These are phyloP conservation scores for Mycena filopes DNA, from an alignment of 768 basidiomycete genomes.

Conservation along the genomic window DNA sequence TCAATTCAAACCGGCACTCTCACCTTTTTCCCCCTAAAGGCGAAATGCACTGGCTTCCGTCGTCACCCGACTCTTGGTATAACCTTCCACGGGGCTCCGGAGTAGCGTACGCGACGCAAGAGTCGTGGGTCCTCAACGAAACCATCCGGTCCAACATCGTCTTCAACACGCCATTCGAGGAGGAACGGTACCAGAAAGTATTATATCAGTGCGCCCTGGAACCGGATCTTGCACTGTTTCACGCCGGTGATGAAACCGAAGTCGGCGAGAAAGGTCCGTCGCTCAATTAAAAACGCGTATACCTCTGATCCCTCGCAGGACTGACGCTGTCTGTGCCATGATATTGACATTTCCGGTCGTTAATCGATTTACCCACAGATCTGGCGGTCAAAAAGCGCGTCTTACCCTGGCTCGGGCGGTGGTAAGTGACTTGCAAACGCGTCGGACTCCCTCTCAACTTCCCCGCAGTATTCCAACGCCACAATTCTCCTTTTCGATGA, in stretches of 20 bases:
- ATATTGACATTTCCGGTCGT: too few species aligned
- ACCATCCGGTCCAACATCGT: constrained; percentile 85
- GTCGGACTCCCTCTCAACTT: constrained; percentile 47
- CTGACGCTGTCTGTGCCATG: constrained; percentile 3
- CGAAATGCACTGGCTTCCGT: constrained; percentile 74
- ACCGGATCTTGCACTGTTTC: constrained; percentile 73
- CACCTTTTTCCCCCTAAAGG: constrained; percentile 47
- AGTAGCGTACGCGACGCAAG: constrained; percentile 85
- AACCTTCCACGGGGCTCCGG: constrained; percentile 75
- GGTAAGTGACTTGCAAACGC: not conserved
- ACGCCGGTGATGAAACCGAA: constrained; percentile 69
- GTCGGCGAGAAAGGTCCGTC: constrained; percentile 71
- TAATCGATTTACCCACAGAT: too few species aligned
- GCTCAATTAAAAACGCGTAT: constrained; percentile 52
- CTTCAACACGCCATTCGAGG: constrained; percentile 85
- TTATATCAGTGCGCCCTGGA: constrained; percentile 80
- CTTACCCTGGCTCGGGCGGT: constrained; percentile 59
- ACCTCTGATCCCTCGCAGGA: not conserved
- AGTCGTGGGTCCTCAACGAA: constrained; percentile 87
- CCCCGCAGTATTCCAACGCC: constrained; percentile 56
- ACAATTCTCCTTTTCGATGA: constrained; percentile 78
- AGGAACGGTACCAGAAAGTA: constrained; percentile 82
- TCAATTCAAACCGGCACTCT: constrained; percentile 44
- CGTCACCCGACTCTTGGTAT: constrained; percentile 67
- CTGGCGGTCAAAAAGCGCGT: constrained; percentile 58